Evolutionary conservation across 225 moss, liverwort and hornwort species (phyloP).

Genomic region (Pseudisothecium myosuroides): DNA sequence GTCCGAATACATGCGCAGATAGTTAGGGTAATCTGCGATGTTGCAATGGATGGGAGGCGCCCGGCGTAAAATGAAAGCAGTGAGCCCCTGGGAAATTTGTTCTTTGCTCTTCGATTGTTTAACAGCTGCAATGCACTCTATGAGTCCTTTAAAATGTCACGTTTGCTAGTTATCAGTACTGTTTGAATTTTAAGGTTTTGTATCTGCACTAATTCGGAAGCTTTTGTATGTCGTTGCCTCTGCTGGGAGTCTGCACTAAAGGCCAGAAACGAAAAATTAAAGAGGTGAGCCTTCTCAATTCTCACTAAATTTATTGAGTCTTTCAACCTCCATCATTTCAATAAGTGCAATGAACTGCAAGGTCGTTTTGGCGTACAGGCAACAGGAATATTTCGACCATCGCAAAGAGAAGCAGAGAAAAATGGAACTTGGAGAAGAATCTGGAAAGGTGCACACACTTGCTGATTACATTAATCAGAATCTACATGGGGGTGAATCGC

Average conservation of each 20-base stretch:
- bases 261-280: conserved; percentile 20
- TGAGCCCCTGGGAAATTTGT: background rate
- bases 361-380: conserved; percentile 2
- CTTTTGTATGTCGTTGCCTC: background rate
- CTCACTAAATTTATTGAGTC: background rate
- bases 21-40: conserved; percentile 15
- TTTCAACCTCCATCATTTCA: background rate
- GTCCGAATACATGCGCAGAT: background rate
- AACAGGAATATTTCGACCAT: conserved; percentile 40
- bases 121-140: background rate
- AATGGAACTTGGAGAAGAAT: conserved; percentile 8
- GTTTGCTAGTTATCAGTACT: background rate
- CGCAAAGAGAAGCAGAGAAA: conserved; percentile 22
- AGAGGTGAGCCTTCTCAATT: conserved; percentile 15
- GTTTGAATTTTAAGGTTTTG: background rate
- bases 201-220: background rate
- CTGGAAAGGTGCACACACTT: conserved; percentile 18
- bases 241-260: conserved; percentile 6
- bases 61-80: conserved; percentile 34
- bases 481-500: conserved; percentile 35
- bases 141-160: background rate
- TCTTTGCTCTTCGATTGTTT: background rate
- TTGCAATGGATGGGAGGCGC: conserved; percentile 62
- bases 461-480: conserved; percentile 34
- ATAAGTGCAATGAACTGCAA: background rate